Evolutionary conservation across 1,139 yeast species (phyloP), one percentile per base, ranked within the genome.

Genomic region (Chernovozyma sophiae-reginae): DNA sequence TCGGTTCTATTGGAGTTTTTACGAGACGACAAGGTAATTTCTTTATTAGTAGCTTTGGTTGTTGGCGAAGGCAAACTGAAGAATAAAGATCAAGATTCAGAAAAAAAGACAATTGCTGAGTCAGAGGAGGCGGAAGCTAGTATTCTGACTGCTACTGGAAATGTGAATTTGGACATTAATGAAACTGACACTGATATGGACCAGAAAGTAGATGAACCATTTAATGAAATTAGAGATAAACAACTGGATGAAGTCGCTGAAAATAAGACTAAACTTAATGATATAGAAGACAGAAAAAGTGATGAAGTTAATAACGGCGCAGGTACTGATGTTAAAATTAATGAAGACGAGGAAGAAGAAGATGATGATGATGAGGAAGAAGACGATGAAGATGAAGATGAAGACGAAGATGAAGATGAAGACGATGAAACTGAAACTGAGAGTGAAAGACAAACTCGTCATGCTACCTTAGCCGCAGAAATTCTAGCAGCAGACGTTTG

Each of bases 401-500:
- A 45, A 13, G 44, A 39, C 4, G 47, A 44, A 11, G 51, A 47
- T 1, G 55, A 48, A 2, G 55, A 50, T 2, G 56, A 54, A n/a
- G 59, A 56, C 2, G 58, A 56, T 3, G 60, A 52, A 12, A 51
- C 48, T 10, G 74, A 68, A 48, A 58, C 69, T 6, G 60, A 56
- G 11, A 79, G 76, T 37, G 86, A 81, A 46, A 68, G 63, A 16
- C 77, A 77, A 40, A 69, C 77, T 14, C 73, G 90, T 46, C 73
- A 87, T 51, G 94, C 96, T 4, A 84, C 89, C 37, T 75, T 90
- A 44, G 92, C 96, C 3, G 86, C 96, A 1, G 98, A 94, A 55
- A 83, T 92, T 31, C 68, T 92, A 31, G 79, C 92, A 39, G 89
- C 95, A 4, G 97, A 92, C 54, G 94, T 89, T 6, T 92, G 97